Evolutionary conservation across 352 stramenopile species (phyloP), one percentile per base, ranked within the genome.

Genomic region (Phytopythium litorale): DNA sequence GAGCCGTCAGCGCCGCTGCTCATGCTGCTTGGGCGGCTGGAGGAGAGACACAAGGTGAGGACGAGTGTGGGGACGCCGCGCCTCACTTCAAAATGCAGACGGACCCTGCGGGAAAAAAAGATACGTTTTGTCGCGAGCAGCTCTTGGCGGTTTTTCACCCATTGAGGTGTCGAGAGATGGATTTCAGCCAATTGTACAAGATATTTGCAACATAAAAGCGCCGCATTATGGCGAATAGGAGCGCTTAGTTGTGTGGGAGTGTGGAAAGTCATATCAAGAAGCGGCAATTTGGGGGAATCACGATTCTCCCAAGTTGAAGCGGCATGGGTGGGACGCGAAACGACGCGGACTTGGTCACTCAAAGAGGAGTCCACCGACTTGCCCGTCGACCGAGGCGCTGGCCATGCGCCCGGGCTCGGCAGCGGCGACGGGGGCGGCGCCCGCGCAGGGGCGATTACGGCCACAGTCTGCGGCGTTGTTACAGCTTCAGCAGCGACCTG

Each of bases 401-500:
- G 35, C 3, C 13, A 63, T 63, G 57, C 57, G 57, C 1, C 57
- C 57, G 12, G 35, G 45, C 30, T 56, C 57, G 4, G 49, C 45
- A 3, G 15, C 43, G 66, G 16, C 30, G 50, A 6, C 59, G 33
- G 48, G 23, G 21, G 23, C 7, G 28, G 60, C 68, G 46, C 66
- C 71, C 9, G 21, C 79, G 40, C 66, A 80, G 46, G 69, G 71
- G 0, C 65, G 67, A 19, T 49, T 84, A 48, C 66, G 76, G 0
- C 73, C 76, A 5, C 76, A 84, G 3, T 82, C 73, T 1, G 75
- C 71, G 1, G 72, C 70, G 15, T n/a, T 78, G 35, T 32, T 79
- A 23, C 49, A 58, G 19, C 38, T 53, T 0, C 67, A 78, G 9
- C 46, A 50, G 46, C 15, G 38, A 18, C 5, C 0, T 12, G 53